Conservation (phyloP, 306 rosid species). For the Gastrolobium villosum region DNA sequence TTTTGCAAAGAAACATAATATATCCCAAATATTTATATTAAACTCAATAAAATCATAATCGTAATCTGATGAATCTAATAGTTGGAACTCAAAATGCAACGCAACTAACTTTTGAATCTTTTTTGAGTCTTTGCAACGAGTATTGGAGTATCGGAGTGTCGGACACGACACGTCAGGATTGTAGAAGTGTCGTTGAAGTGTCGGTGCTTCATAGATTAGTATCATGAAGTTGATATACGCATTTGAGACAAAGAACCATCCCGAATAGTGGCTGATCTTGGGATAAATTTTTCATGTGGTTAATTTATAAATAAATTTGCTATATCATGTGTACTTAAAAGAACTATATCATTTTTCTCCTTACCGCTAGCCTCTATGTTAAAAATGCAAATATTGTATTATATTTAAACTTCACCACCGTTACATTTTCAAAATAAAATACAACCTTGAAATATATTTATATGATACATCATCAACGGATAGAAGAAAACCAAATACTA, state of each 20-base stretch:
- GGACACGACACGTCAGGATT: too few relatives aligned
- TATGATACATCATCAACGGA: background rate
- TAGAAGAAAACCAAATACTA: background rate
- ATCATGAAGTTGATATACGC: slow-evolving; percentile 11
- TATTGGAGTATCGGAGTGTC: too few relatives aligned
- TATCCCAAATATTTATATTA: too few relatives aligned
- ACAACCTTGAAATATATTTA: background rate
- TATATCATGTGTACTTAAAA: background rate
- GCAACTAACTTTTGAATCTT: too few relatives aligned
- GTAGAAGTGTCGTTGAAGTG: too few relatives aligned
- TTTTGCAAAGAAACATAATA: too few relatives aligned
- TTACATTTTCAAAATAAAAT: background rate
- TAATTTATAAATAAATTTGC: slow-evolving; percentile 2
- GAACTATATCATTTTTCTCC: slow-evolving; percentile 1
- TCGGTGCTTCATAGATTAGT: too few relatives aligned
- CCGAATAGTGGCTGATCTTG: background rate
- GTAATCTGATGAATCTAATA: too few relatives aligned
- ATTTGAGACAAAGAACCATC: slow-evolving; percentile 22
- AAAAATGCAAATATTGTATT: background rate
- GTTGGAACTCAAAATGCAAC: too few relatives aligned
- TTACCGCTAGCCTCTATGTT: background rate
- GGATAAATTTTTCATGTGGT: background rate
- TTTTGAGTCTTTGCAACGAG: too few relatives aligned
- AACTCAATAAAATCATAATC: too few relatives aligned
- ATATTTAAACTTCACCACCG: background rate